These are phyloP conservation scores for Cercospora canescens DNA, from an alignment of 2,329 filamentous ascomycete species.

Conservation along the genomic window DNA sequence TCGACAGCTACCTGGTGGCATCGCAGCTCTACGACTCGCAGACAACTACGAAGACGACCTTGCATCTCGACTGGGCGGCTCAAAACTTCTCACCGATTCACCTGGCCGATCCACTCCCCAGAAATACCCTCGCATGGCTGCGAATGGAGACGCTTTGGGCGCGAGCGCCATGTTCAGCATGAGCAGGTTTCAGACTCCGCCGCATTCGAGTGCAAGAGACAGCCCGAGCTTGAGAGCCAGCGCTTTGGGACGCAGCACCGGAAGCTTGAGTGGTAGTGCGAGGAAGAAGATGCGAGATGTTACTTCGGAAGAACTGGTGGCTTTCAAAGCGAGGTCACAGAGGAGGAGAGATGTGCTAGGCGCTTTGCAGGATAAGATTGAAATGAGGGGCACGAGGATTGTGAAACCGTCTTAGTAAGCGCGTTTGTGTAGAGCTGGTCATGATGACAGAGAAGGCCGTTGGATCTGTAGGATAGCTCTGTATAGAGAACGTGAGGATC, in stretches of 20 bases:
- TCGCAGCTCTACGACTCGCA: slow-evolving; percentile 32
- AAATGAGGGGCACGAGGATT: slow-evolving; percentile 28
- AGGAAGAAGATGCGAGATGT: slow-evolving; percentile 43
- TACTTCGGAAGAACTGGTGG: slow-evolving; percentile 42
- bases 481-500: background rate
- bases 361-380: slow-evolving; percentile 40
- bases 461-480: background rate
- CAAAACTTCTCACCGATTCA: slow-evolving; percentile 29
- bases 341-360: slow-evolving; percentile 41
- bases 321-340: slow-evolving; percentile 34
- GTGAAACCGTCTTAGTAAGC: slow-evolving; percentile 5
- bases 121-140: slow-evolving; percentile 27
- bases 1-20: slow-evolving; percentile 59
- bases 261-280: slow-evolving; percentile 31
- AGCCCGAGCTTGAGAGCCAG: slow-evolving; percentile 32
- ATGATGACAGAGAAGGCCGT: background rate
- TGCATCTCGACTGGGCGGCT: slow-evolving; percentile 31
- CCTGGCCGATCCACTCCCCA: slow-evolving; percentile 41
- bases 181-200: slow-evolving; percentile 33
- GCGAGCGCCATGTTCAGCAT: slow-evolving; percentile 37
- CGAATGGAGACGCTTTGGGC: slow-evolving; percentile 36
- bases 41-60: slow-evolving; percentile 38
- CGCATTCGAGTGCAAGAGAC: slow-evolving; percentile 13
- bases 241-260: slow-evolving; percentile 28
- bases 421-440: background rate